Evolutionary conservation across 2,329 filamentous ascomycete species (phyloP).

Genomic region (Epicoccum sorghinum): DNA sequence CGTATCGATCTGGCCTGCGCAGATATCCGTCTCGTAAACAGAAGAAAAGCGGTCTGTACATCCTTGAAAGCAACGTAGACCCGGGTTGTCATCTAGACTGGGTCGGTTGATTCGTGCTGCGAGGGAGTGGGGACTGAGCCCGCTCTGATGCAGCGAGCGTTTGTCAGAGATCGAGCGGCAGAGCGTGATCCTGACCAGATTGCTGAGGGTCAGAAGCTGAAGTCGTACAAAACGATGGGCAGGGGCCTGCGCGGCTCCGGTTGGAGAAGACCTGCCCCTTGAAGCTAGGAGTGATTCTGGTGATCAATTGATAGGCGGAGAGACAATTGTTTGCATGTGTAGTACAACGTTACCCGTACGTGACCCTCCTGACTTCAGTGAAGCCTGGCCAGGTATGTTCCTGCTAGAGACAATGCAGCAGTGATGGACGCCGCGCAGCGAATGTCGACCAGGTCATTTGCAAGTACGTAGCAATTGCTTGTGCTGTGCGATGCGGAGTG

Average conservation of each 20-base stretch:
- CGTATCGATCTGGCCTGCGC: conserved; percentile 10
- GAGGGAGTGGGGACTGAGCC: not conserved
- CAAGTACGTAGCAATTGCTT: too few relatives aligned
- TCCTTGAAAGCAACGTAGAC: conserved; percentile 4
- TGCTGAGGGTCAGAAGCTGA: not conserved
- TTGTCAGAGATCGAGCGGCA: conserved; percentile 6
- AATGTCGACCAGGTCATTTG: too few relatives aligned
- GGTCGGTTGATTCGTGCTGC: conserved; percentile 5
- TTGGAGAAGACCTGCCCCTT: conserved; percentile 2
- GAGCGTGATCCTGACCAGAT: conserved; percentile 1
- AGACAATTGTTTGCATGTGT: not conserved
- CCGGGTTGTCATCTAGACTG: conserved; percentile 8
- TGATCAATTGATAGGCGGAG: not conserved
- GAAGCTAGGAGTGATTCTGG: conserved; percentile 3
- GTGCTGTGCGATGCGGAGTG: too few relatives aligned
- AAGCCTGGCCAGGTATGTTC: not conserved
- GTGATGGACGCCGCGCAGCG: not conserved
- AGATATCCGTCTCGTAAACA: conserved; percentile 7
- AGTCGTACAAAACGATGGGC: conserved; percentile 3
- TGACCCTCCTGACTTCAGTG: not conserved
- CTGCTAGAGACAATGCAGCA: too few relatives aligned
- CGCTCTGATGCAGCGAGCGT: conserved; percentile 1
- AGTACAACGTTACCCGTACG: not conserved
- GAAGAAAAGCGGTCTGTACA: conserved; percentile 12
- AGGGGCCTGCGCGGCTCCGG: conserved; percentile 7